These are phyloP conservation scores for Talaromyces sp. DNA, from an alignment of 2,329 filamentous ascomycete species.

Conservation along the genomic window DNA sequence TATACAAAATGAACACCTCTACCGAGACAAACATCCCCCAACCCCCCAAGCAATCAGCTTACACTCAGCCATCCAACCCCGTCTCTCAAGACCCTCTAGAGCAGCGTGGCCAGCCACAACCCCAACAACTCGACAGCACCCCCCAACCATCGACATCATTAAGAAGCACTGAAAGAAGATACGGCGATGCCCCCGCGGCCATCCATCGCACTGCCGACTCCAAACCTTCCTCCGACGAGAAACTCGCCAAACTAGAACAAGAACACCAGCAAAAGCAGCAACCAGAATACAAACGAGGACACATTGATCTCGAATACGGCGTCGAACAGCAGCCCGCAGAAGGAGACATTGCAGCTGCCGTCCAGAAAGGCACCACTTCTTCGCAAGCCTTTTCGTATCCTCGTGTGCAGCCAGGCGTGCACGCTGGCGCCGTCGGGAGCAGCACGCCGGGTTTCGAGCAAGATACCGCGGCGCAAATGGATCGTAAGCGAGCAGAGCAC, in stretches of 20 bases:
- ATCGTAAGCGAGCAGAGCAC: slow-evolving; percentile 29
- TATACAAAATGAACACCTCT: background rate
- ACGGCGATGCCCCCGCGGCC: slow-evolving; percentile 19
- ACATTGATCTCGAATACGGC: slow-evolving; percentile 30
- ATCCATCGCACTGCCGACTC: slow-evolving; percentile 24
- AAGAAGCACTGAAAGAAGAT: slow-evolving; percentile 7
- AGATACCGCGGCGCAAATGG: slow-evolving; percentile 28
- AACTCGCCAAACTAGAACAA: slow-evolving; percentile 15
- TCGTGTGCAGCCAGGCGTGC: slow-evolving; percentile 27
- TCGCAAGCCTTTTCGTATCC: slow-evolving; percentile 10
- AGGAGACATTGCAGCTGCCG: slow-evolving; percentile 28
- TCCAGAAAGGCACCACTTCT: slow-evolving; percentile 17
- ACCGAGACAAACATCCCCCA: slow-evolving; percentile 16
- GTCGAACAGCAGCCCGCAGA: slow-evolving; percentile 31
- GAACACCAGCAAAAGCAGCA: slow-evolving; percentile 14
- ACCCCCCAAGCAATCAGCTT: slow-evolving; percentile 29
- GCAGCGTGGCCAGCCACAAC: slow-evolving; percentile 7
- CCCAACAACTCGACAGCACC: background rate
- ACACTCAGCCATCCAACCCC: slow-evolving; percentile 28
- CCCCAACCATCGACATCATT: background rate
- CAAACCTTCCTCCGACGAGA: slow-evolving; percentile 22
- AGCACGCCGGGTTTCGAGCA: slow-evolving; percentile 24
- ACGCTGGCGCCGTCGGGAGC: slow-evolving; percentile 29
- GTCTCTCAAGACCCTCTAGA: slow-evolving; percentile 22
- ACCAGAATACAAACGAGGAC: slow-evolving; percentile 13